Evolutionary conservation across 306 rosid genomes (phyloP).

Genomic region (Trichosanthes cucumerina): DNA sequence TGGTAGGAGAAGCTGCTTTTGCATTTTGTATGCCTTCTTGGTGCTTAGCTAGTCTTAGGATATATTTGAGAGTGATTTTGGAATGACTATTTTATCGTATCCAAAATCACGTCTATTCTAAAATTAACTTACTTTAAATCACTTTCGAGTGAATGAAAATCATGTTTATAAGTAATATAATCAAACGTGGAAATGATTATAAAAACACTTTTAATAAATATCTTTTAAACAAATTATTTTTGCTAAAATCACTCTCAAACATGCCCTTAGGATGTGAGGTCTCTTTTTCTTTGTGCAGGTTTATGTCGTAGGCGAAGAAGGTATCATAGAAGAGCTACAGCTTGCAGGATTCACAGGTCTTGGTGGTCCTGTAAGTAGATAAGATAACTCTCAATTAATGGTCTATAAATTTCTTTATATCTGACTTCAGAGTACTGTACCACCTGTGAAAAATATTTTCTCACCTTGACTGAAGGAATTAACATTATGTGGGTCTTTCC

Average conservation of each 20-base stretch:
- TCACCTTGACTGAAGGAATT: not conserved
- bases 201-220: too few relatives aligned
- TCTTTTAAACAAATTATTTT: too few relatives aligned
- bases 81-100: too few relatives aligned
- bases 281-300: slow-evolving; percentile 36
- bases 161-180: too few relatives aligned
- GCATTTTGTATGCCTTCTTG: not conserved
- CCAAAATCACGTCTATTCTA: too few relatives aligned
- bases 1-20: not conserved
- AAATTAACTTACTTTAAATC: too few relatives aligned
- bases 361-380: slow-evolving; percentile 80
- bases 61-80: too few relatives aligned
- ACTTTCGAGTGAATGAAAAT: too few relatives aligned
- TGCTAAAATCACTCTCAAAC: too few relatives aligned
- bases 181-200: too few relatives aligned
- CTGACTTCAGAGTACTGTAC: not conserved
- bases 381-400: not conserved
- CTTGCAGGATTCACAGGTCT: slow-evolving; percentile 82
- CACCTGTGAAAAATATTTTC: not conserved
- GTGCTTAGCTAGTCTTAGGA: not conserved
- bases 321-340: slow-evolving; percentile 74
- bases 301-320: slow-evolving; percentile 82
- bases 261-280: not conserved
- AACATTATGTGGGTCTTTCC: not conserved
- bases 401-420: not conserved